Evolutionary conservation across 441 rosid genomes (phyloP), one percentile per base, ranked within the genome.

Genomic region (Aleurites moluccanus): DNA sequence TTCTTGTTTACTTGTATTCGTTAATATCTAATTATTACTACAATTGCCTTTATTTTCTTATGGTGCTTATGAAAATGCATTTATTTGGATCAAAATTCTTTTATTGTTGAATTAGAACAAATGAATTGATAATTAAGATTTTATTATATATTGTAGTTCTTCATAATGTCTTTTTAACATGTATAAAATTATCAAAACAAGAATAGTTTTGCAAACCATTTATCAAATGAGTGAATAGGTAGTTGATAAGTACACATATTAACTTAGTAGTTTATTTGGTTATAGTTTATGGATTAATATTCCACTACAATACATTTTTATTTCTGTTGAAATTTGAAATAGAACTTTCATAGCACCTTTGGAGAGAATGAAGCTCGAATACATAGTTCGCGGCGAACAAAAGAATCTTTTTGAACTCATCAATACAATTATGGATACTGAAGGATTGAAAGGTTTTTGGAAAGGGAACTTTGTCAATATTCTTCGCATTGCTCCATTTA

Each of bases 401-500:
- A 81, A 75, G 85, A 76, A 68, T 69, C 89, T 94, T 53, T 55
- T 86, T 44, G 87, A 87, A 69, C 90, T 94, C 61, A 81, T 90
- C 77, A 85, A 83, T 78, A 85, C 73, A 55, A 90, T 94, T 77
- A 86, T 87, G 15, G 82, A 79, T 45, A 75, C 85, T 18, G 91
- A 94, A 83, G 98, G 98, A 73, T 53, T 86, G 66, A 89, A 82
- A 84, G 98, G 97, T 1, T 94, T 94, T 78, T 94, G 98, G 98
- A 94, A 94, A 82, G 98, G 98, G 68, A 94, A 94, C 80, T 82
- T 89, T 52, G 83, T 92, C 75, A 94, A 94, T 83, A 91, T 94
- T 73, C 97, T 94, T 53, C 83, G 98, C 61, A 92, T 97, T 15
- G 98, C 98, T 73, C 98, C 97, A 40, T 94, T 94, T 76, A 94